Evolutionary conservation across 75 land plant species (phyloP), one percentile per base, ranked within the genome.

Genomic region (Pinus tabuliformis): DNA sequence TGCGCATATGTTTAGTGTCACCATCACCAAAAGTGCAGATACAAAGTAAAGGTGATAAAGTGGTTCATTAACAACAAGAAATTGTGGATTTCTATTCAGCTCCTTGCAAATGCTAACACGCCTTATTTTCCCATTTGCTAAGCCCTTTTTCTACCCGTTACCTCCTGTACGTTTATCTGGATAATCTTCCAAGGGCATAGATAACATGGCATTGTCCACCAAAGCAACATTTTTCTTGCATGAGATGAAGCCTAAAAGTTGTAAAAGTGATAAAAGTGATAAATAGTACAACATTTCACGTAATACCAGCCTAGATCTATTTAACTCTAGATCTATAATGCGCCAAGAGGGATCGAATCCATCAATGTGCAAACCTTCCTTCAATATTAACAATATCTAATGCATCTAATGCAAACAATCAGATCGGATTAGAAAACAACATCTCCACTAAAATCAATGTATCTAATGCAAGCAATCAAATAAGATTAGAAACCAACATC

Each of bases 61-160:
- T 12, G 83, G 83, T 59, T 82, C 82, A 26, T 82, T 82, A 18
- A 72, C 30, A 73, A 82, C 79, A 15, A 82, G 3, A 12, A 92
- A 62, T 45, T 76, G 87, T 28, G 97, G 97, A 58, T 88, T 84
- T 83, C 82, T 83, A 59, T 91, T 82, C 75, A 94, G 89, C 65
- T 94, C 92, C 59, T 92, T 75, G 14, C 92, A 95, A 83, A 94
- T 89, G 70, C 84, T 86, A 11, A 92, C 83, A 26, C 95, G 92
- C 70, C 91, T 84, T 73, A 91, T 83, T 73, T 94, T 92, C 56
- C 92, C 90, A 33, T 76, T 74, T 64, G 86, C 79, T 72, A 94
- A 90, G 81, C 96, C 86, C 73, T 87, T 89, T 78, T 78, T 81
- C 62, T 75, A 85, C 74, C 85, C 85, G 63, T 78, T 89, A 62